Evolutionary conservation across 768 basidiomycete genomes (phyloP).

Genomic region (Pleurotus giganteus): DNA sequence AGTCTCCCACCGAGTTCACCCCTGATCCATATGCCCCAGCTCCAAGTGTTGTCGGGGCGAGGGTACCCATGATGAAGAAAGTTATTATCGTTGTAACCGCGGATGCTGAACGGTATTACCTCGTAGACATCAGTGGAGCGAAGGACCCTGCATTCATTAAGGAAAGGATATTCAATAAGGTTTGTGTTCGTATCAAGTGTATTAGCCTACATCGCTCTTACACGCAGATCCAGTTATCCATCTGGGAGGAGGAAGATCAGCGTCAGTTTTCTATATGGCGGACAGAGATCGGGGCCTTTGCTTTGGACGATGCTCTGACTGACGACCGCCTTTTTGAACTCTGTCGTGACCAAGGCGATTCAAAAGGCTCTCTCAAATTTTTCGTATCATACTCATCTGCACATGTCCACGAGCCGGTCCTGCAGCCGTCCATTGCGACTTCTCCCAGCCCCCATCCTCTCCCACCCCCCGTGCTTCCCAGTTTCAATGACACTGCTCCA

Average conservation of each 20-base stretch:
- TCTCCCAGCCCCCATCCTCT: constrained; percentile 44
- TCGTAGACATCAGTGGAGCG: constrained; percentile 70
- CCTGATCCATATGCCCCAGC: constrained; percentile 31
- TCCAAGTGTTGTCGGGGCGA: constrained; percentile 23
- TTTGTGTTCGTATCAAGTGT: constrained; percentile 28
- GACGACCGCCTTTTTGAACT: constrained; percentile 71
- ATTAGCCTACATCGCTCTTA: constrained; percentile 12
- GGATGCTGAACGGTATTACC: constrained; percentile 73
- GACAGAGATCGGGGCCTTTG: constrained; percentile 81
- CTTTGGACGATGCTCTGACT: constrained; percentile 69
- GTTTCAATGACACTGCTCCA: constrained; percentile 32
- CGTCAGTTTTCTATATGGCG: constrained; percentile 76
- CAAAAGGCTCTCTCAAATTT: constrained; percentile 80
- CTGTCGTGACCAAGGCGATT: constrained; percentile 71
- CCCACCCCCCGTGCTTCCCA: constrained; percentile 46
- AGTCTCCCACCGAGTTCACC: constrained; percentile 41
- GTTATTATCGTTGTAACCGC: constrained; percentile 67
- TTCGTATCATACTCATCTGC: constrained; percentile 69
- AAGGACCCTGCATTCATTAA: constrained; percentile 67
- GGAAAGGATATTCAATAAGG: constrained; percentile 80
- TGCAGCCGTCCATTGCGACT: constrained; percentile 25
- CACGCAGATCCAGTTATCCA: constrained; percentile 53
- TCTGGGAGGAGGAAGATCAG: constrained; percentile 80
- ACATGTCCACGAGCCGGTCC: constrained; percentile 51
- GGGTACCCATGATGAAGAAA: constrained; percentile 32